Evolutionary conservation across 768 basidiomycete genomes (phyloP).

Genomic region (Pholiota molesta): DNA sequence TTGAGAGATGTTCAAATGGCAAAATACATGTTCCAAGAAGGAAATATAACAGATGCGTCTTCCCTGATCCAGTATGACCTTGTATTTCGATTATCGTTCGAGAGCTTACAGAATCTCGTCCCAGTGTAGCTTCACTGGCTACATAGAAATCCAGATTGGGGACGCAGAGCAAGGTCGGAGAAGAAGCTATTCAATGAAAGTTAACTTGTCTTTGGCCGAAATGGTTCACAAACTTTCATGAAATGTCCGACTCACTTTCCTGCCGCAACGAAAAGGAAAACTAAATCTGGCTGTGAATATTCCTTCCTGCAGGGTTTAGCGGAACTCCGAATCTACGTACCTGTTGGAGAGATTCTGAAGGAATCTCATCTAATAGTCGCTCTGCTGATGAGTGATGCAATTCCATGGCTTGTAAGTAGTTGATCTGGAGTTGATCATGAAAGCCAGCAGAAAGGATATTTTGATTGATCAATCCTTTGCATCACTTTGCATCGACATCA

Average conservation of each 20-base stretch:
- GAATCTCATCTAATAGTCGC: slow-evolving; percentile 36
- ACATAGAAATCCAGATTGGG: slow-evolving; percentile 37
- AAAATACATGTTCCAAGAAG: slow-evolving; percentile 61
- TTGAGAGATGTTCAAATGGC: slow-evolving; percentile 38
- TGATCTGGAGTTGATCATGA: not conserved
- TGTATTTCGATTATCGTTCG: slow-evolving; percentile 80
- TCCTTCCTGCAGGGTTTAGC: slow-evolving; percentile 1
- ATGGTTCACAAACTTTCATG: not conserved
- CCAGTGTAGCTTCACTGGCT: slow-evolving; percentile 14
- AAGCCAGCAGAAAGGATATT: not conserved
- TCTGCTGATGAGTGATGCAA: slow-evolving; percentile 12
- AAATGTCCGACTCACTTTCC: slow-evolving; percentile 29
- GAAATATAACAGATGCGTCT: slow-evolving; percentile 77
- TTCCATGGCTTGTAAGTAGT: not conserved
- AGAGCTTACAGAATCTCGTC: slow-evolving; percentile 28
- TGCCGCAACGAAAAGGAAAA: slow-evolving; percentile 43
- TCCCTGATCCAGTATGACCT: slow-evolving; percentile 74
- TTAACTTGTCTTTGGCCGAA: not conserved
- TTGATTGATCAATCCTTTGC: not conserved
- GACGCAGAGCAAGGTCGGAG: slow-evolving; percentile 16
- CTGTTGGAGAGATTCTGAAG: slow-evolving; percentile 36
- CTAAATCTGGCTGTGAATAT: slow-evolving; percentile 27
- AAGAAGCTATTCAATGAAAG: not conserved
- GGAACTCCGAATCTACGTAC: slow-evolving; percentile 26
- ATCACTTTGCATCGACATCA: slow-evolving; percentile 2